Percentiles rank a stretch among this genome's conserved stretches.
phyloP scores from a whole-genome alignment of 2,329 filamentous ascomycete species.

The Mycosphaerella sp. region DNA sequence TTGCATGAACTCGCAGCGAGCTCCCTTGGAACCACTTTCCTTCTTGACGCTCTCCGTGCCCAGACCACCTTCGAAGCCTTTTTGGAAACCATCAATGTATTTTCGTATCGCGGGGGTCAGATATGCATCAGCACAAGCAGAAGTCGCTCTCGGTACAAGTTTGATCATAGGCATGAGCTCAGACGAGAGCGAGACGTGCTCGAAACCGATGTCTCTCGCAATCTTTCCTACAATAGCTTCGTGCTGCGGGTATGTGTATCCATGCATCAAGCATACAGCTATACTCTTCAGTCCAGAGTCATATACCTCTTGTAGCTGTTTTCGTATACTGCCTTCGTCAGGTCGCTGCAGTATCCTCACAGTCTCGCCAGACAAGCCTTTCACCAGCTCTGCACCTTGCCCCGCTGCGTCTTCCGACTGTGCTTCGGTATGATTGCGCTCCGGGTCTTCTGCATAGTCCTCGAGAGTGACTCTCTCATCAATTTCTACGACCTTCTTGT shows the following conservation, averaged over 20 bases:
- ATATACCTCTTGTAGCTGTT: slow-evolving; percentile 60
- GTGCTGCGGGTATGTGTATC: slow-evolving; percentile 83
- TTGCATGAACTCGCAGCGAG: slow-evolving; percentile 93
- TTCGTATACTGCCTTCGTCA: slow-evolving; percentile 49
- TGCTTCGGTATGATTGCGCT: slow-evolving; percentile 53
- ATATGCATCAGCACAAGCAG: slow-evolving; percentile 73
- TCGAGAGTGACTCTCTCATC: slow-evolving; percentile 87
- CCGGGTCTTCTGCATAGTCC: slow-evolving; percentile 84
- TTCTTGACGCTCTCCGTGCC: slow-evolving; percentile 67
- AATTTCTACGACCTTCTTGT: slow-evolving; percentile 78
- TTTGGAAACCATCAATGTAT: slow-evolving; percentile 70
- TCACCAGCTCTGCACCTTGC: slow-evolving; percentile 53
- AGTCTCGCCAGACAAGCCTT: slow-evolving; percentile 66
- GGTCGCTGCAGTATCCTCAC: slow-evolving; percentile 63
- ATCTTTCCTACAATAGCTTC: slow-evolving; percentile 70
- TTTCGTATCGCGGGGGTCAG: slow-evolving; percentile 72
- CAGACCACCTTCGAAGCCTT: slow-evolving; percentile 73
- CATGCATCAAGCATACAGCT: slow-evolving; percentile 86
- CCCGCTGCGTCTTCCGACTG: slow-evolving; percentile 33
- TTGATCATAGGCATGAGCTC: slow-evolving; percentile 88
- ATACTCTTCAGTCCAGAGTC: slow-evolving; percentile 70
- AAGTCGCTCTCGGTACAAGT: slow-evolving; percentile 66
- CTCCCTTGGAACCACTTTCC: slow-evolving; percentile 58
- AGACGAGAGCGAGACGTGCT: slow-evolving; percentile 73
- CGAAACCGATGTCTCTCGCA: slow-evolving; percentile 73